These are phyloP conservation scores for Tylopilus subfusipes DNA, from an alignment of 768 basidiomycete species.

Conservation along the genomic window DNA sequence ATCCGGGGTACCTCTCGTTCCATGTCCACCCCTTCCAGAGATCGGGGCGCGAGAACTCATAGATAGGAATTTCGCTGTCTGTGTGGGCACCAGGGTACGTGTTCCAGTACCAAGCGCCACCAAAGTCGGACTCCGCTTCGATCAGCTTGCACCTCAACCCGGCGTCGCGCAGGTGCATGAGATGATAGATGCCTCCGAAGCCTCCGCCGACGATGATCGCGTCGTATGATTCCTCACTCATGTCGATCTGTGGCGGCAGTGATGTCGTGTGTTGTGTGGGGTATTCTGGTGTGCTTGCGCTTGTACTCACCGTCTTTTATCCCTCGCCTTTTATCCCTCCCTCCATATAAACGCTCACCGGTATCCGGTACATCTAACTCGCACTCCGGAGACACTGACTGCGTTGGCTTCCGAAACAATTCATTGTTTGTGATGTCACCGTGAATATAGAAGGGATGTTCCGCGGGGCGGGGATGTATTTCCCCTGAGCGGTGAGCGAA, in stretches of 20 bases:
- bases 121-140: slow-evolving; percentile 10
- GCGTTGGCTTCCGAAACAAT: too few species aligned
- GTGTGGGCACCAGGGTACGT: slow-evolving; percentile 12
- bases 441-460: too few species aligned
- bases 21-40: slow-evolving; percentile 14
- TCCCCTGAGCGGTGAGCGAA: too few species aligned
- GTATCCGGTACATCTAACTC: too few species aligned
- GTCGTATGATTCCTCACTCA: slow-evolving; percentile 4
- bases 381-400: too few species aligned
- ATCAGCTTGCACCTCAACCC: slow-evolving; percentile 11
- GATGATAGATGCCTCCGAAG: slow-evolving; percentile 8
- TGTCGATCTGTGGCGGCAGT: neutral
- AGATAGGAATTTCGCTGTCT: slow-evolving; percentile 9
- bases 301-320: neutral
- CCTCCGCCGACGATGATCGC: slow-evolving; percentile 10
- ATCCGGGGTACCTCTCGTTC: slow-evolving; percentile 12
- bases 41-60: slow-evolving; percentile 9
- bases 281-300: neutral
- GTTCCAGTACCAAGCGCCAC: slow-evolving; percentile 18
- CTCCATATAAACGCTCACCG: neutral
- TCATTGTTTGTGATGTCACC: too few species aligned
- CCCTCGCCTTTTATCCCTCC: too few species aligned
- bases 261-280: neutral
- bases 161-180: slow-evolving; percentile 6
- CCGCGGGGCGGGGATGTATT: too few species aligned